These are phyloP conservation scores for Aspergillus hortae DNA, from an alignment of 2,329 filamentous ascomycete genomes.

Conservation along the genomic window DNA sequence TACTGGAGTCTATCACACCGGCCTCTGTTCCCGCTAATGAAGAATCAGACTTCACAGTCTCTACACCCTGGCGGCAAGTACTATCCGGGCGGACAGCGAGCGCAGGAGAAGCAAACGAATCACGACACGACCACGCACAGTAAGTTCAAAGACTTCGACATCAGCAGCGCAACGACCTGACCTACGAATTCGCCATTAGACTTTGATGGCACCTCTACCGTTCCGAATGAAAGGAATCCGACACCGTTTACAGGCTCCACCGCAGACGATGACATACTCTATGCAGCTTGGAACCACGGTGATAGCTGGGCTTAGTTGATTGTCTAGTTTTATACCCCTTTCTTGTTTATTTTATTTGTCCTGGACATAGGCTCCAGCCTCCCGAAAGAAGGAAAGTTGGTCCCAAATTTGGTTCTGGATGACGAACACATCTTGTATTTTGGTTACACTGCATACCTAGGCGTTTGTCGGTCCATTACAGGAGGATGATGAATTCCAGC, in stretches of 20 bases:
- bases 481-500: background rate
- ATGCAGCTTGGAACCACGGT: constrained; percentile 14
- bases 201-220: background rate
- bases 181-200: constrained; percentile 6
- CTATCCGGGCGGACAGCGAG: constrained; percentile 37
- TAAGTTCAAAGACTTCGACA: constrained; percentile 20
- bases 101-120: constrained; percentile 8
- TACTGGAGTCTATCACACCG: constrained; percentile 25
- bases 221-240: background rate
- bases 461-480: background rate
- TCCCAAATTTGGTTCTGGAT: background rate
- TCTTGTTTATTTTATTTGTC: background rate
- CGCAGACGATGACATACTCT: constrained; percentile 9
- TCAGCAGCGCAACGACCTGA: constrained; percentile 8
- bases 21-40: constrained; percentile 34
- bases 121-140: constrained; percentile 11
- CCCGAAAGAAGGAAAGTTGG: background rate
- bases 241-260: background rate
- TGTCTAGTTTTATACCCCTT: constrained; percentile 11
- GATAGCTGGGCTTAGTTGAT: constrained; percentile 18
- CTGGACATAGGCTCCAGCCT: background rate
- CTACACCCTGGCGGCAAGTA: constrained; percentile 46
- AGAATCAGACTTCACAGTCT: constrained; percentile 36
- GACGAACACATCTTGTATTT: background rate
- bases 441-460: background rate